Evolutionary conservation across 345 rosid genomes (phyloP), one percentile per base, ranked within the genome.

Genomic region (Rhodamnia rubescens): DNA sequence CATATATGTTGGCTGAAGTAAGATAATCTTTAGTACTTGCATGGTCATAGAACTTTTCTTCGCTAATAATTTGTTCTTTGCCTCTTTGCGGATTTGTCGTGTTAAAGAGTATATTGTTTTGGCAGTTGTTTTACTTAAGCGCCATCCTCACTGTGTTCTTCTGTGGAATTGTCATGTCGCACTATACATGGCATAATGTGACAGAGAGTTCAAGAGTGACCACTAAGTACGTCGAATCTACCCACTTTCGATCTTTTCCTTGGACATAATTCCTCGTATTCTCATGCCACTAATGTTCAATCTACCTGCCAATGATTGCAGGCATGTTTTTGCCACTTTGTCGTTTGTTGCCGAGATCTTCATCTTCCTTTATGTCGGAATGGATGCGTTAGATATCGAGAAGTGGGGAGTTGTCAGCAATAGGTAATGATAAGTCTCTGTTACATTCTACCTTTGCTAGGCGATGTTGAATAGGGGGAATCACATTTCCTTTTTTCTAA

Each of bases 141-240:
- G 93, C 91, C 82, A 92, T 92, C 75, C 92, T 90, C 83, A 90
- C 93, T 7, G 92, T 92, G 53, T 92, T 90, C 89, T 91, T 91
- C 74, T 91, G 92, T 57, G 93, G 93, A 83, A 91, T 91, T 52
- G 91, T 90, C 44, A 92, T 92, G 93, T 90, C 93, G 54, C 93
- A 90, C 82, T 92, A 90, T 57, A 92, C 93, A 53, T 90, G 92
- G 93, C 91, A 92, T 85, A 90, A 92, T 8, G 91, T 92, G 83
- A 89, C 92, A 40, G 90, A 92, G 86, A 92, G 91, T 40, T 90
- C 92, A 29, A 88, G 93, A 84, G 91, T 92, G 74, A 89, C 92
- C 15, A 89, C 92, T 14, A 92, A 90, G 91, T 92, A 87, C 14
- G 92, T 81, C 27, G 5, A 36, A 51, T 69, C 81, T 52, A 49